phyloP scores from a whole-genome alignment of 305 asterid species.

The Solanum hybrid region DNA sequence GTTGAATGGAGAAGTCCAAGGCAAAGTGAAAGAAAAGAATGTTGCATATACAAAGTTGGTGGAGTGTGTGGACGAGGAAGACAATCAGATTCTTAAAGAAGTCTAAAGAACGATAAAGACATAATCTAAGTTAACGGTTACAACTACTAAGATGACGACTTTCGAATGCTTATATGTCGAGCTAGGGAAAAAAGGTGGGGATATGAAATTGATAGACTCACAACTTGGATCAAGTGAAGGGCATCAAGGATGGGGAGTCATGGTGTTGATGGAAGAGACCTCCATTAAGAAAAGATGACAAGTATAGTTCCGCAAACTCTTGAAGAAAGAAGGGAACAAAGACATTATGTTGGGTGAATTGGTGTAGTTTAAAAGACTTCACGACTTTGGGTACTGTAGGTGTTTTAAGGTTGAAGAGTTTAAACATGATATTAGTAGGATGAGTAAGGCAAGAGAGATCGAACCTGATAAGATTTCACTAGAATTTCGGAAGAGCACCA shows the following conservation, averaged over 20 bases:
- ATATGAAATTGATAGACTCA: neutral
- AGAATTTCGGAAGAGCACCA: neutral
- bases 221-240: neutral
- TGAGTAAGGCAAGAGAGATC: too few relatives aligned
- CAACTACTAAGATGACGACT: neutral
- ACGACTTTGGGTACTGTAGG: too few relatives aligned
- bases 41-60: neutral
- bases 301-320: too few relatives aligned
- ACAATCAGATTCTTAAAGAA: neutral
- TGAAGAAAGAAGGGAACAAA: too few relatives aligned
- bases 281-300: neutral
- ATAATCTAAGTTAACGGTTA: neutral
- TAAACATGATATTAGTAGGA: too few relatives aligned
- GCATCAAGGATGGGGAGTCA: neutral
- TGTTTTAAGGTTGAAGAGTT: too few relatives aligned
- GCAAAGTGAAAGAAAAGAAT: neutral
- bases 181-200: neutral
- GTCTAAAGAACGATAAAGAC: neutral
- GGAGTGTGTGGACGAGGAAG: neutral
- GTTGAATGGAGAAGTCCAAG: neutral
- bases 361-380: too few relatives aligned
- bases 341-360: too few relatives aligned
- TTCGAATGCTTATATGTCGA: neutral
- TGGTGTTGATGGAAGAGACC: neutral
- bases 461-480: neutral